Base-by-base conservation (phyloP, 345 rosid genomes). In the Eucalyptus leucophloia region DNA sequence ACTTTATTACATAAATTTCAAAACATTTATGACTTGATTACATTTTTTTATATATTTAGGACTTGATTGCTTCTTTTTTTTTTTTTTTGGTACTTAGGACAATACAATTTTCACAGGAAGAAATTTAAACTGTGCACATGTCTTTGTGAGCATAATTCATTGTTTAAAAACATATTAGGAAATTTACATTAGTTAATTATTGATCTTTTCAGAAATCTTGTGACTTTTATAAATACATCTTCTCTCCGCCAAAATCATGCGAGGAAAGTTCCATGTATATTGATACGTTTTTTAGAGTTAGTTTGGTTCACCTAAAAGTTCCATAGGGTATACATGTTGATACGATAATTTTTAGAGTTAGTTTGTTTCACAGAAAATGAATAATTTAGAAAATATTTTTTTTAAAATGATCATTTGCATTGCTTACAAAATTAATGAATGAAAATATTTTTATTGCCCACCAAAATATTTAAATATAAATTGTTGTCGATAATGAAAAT, bases 321-420 rank as follows among this genome's bases (percentile, higher is more conserved):
- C 9, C 77, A 65, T 1, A 65, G 3, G 19, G 2, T n/a, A n/a
- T 65, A 65, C 1, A n/a, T n/a, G 77, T 14, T 65, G 37, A 65
- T 2, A 65, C 21, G n/a, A 30, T 65, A 60, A 60, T 12, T 60
- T 60, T 60, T 60, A 60, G 69, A 6, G 16, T 60, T 0, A 28
- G 32, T 60, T 60, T 60, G 0, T 60, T 26, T 60, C 8, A 12
- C 4, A 12, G 0, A 60, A 60, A 28, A 60, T 60, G 8, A 60
- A 60, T 26, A 6, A 60, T 28, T 60, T 19, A 53, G 0, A 53
- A 8, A 8, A 53, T 17, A 53, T 53, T 3, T 53, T 19, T 53
- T 4, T 53, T 3, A 0, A 53, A 53, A 28, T 4, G 62, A 56
- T 56, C 6, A 24, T 4, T 4, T 56, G 2, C 24, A 1, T 56